Conservation (phyloP, 1,284 basidiomycete genomes). For the Tetrapyrgos nigripes region DNA sequence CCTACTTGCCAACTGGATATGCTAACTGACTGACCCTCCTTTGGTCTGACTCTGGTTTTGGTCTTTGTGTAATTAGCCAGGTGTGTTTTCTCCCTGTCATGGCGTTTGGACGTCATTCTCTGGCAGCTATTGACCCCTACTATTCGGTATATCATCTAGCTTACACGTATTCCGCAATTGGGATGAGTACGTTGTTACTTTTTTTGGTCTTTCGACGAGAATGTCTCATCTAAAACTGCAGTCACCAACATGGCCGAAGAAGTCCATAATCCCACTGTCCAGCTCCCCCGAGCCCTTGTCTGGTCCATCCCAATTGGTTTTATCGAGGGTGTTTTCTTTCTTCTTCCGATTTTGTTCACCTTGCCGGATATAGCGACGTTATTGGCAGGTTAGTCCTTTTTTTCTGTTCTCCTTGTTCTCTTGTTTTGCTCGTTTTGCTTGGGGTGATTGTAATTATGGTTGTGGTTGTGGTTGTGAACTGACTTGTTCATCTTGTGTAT, state of each 20-base stretch:
- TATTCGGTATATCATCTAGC: constrained; percentile 33
- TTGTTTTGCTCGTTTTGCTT: not conserved
- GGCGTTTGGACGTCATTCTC: too few relatives aligned
- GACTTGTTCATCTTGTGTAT: too few relatives aligned
- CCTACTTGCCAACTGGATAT: constrained; percentile 6
- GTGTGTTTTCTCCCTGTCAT: too few relatives aligned
- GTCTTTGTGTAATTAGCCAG: too few relatives aligned
- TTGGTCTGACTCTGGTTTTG: too few relatives aligned
- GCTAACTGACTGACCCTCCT: constrained; percentile 45
- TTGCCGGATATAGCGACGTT: constrained; percentile 62
- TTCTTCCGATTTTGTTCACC: constrained; percentile 75
- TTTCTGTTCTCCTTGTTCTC: not conserved
- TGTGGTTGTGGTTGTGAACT: too few relatives aligned
- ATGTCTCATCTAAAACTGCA: constrained; percentile 26
- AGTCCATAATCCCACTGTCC: constrained; percentile 59
- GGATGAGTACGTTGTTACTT: constrained; percentile 50
- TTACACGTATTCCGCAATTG: constrained; percentile 57
- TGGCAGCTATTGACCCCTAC: not conserved
- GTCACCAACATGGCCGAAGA: constrained; percentile 71
- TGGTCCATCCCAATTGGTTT: constrained; percentile 70
- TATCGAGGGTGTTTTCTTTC: constrained; percentile 61
- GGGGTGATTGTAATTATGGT: too few relatives aligned
- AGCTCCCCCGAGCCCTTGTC: constrained; percentile 66
- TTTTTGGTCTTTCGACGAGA: not conserved
- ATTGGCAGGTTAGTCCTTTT: constrained; percentile 47